Evolutionary conservation across 2,329 filamentous ascomycete genomes (phyloP).

Genomic region (Claviceps spartinae): DNA sequence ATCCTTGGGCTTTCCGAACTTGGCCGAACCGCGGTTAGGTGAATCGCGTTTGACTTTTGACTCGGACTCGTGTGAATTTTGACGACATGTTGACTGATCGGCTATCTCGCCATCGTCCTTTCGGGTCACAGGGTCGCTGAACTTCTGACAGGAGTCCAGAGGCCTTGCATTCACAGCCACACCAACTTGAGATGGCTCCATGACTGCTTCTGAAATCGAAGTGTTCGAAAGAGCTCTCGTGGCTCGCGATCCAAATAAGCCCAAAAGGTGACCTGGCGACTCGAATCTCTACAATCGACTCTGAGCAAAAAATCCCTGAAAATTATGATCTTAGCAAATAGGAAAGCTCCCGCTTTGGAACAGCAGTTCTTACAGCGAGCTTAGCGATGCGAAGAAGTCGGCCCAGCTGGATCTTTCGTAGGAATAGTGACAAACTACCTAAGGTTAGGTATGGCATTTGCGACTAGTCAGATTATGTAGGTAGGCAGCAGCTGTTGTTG

Average conservation of each 20-base stretch:
- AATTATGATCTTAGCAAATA: background rate
- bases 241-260: background rate
- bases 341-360: background rate
- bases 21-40: background rate
- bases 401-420: background rate
- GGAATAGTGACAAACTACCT: background rate
- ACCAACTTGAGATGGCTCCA: background rate
- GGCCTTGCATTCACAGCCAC: background rate
- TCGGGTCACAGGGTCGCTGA: background rate
- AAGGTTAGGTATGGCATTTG: background rate
- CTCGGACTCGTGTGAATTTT: background rate
- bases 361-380: background rate
- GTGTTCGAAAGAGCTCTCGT: background rate
- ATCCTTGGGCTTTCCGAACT: background rate
- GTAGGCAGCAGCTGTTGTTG: background rate
- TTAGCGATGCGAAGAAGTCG: background rate
- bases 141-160: background rate
- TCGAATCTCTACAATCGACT: background rate
- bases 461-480: background rate
- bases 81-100: background rate
- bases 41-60: background rate
- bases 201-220: background rate
- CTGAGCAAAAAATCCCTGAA: background rate
- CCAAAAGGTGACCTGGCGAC: background rate
- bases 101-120: background rate